Base-by-base conservation (phyloP, 1,284 basidiomycete genomes). In the Takashimella koratensis region DNA sequence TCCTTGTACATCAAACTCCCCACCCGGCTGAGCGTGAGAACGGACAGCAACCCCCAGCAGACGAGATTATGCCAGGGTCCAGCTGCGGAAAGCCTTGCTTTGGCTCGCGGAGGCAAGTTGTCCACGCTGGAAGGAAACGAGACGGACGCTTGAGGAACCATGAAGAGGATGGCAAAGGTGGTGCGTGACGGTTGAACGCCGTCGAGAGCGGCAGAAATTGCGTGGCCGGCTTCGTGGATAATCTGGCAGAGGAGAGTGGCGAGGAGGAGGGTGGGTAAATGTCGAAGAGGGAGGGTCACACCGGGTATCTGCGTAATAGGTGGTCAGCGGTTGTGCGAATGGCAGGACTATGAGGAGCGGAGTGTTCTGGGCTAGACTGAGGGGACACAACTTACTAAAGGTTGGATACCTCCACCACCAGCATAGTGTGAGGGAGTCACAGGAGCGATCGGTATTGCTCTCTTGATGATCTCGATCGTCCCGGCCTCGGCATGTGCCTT, bases 201-300 rank as follows among this genome's bases (percentile, higher is more conserved):
- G 45, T 75, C 73, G 2, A 74, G 45, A 4, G 69, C 64, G 13
- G 68, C 74, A 8, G 67, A 60, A 5, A 73, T 30, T 2, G 72
- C 70, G 50, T 76, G 74, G 1, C 73, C 74, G 1, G 64, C 53
- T 47, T 76, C 74, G 50, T 76, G 74, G 0, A 76, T 55, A 11
- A 74, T 55, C 53, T 76, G 73, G 24, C 69, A 68, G 12, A 70
- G 24, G 0, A 74, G 46, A 12, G 75, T 54, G 1, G 67, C 71
- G 4, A 76, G 60, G 0, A 70, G 44, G 2, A 76, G 53, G 1
- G 72, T 68, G 1, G 71, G 68, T 0, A 73, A 54, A 45, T 76
- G 72, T 0, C 67, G 67, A 19, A 70, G 49, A 0, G 74, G 74
- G 5, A 69, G 57, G 1, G 72, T 76, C 21, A 76, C 43, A 4